Evolutionary conservation across 2,329 filamentous ascomycete species (phyloP), one percentile per base, ranked within the genome.

Genomic region (Emergomyces orientalis): DNA sequence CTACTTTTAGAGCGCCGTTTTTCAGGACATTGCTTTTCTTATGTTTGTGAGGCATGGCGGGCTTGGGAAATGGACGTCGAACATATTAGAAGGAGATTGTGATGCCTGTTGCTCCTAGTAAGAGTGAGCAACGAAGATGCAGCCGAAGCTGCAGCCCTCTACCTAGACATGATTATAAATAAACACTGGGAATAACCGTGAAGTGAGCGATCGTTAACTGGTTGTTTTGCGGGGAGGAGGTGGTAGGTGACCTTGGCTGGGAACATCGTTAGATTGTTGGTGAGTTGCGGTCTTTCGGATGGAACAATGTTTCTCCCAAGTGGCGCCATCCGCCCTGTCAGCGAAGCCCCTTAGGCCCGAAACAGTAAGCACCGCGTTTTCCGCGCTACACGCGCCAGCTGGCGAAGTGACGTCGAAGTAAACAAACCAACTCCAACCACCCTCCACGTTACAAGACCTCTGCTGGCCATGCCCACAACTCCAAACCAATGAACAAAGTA

Each of bases 11-110:
- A 67, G 72, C 71, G 69, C 67, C 69, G 63, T 71, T 71, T 56
- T 70, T 71, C 39, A 62, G 67, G 68, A 67, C 70, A 71, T 75
- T 71, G 62, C 62, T 72, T 67, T 76, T 78, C 72, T 76, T 77
- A 65, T 76, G 74, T 69, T 77, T 77, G 71, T 75, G 75, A 75
- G 76, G 72, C 76, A 78, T 78, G 72, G 73, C 73, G 73, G 73
- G 71, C 69, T 70, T 68, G 54, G 62, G 70, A 72, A 52, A 62
- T 60, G 59, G 47, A 70, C 64, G 68, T 62, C 59, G 68, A 45
- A 63, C 43, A 59, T 58, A 62, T 49, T 64, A 64, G 63, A 65
- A 67, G 65, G 65, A 67, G 68, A 71, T 69, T 62, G 65, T 65
- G 65, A 69, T 70, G 66, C 65, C 66, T 69, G 69, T 70, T 70